Conservation (phyloP, 2,329 filamentous ascomycete species). For the Penicillium fuscoglaucum region DNA sequence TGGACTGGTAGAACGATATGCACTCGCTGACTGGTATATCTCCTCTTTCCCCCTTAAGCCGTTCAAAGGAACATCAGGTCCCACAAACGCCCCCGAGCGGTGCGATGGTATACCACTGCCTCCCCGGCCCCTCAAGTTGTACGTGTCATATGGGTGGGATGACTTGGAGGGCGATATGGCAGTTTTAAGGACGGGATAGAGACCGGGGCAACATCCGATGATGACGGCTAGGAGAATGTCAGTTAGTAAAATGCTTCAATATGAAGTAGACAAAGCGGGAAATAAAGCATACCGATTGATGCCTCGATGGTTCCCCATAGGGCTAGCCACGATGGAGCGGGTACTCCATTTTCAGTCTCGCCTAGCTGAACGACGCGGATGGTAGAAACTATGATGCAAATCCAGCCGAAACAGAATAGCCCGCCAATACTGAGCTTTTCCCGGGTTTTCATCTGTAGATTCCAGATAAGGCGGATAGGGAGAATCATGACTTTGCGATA, state of each 20-base stretch:
- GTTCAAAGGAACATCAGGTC: not conserved
- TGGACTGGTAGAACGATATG: slow-evolving; percentile 10
- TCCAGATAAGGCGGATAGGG: slow-evolving; percentile 39
- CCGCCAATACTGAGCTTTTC: slow-evolving; percentile 37
- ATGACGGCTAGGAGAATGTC: slow-evolving; percentile 19
- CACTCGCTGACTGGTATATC: slow-evolving; percentile 10
- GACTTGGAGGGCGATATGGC: slow-evolving; percentile 9
- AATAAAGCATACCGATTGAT: slow-evolving; percentile 32
- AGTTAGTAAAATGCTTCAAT: not conserved
- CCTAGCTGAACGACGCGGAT: slow-evolving; percentile 37
- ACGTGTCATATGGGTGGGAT: slow-evolving; percentile 15
- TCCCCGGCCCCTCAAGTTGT: slow-evolving; percentile 5
- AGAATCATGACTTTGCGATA: slow-evolving; percentile 38
- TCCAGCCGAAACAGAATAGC: slow-evolving; percentile 29
- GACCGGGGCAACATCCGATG: slow-evolving; percentile 22
- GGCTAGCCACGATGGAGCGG: slow-evolving; percentile 38
- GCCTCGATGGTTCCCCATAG: slow-evolving; percentile 41
- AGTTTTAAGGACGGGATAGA: slow-evolving; percentile 19
- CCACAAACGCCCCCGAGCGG: not conserved
- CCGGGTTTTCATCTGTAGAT: slow-evolving; percentile 35
- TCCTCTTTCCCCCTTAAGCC: slow-evolving; percentile 5
- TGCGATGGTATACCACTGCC: slow-evolving; percentile 9
- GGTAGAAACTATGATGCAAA: slow-evolving; percentile 29
- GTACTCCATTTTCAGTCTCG: slow-evolving; percentile 28
- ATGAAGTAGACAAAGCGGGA: not conserved